A percentile compares a stretch with the other conserved stretches of the same genome.
These are phyloP conservation scores for Eucommia ulmoides DNA, from an alignment of 257 asterid species.

Conservation along the genomic window DNA sequence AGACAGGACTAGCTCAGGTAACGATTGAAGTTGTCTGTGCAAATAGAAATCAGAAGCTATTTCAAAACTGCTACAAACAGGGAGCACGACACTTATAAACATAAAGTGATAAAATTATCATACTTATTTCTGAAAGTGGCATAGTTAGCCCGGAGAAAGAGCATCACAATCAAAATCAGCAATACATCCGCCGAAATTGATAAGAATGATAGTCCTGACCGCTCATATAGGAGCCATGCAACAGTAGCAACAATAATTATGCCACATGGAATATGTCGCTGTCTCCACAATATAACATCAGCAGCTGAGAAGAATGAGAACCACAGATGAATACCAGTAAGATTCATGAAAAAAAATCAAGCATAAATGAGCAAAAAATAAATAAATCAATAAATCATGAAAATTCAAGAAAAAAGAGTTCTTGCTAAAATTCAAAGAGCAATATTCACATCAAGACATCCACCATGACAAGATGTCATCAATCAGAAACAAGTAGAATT, in stretches of 20 bases:
- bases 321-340: constrained; percentile 18
- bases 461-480: no score
- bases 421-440: no score
- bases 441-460: no score
- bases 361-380: constrained; percentile 7
- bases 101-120: constrained; percentile 10
- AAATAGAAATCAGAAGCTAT: constrained; percentile 16
- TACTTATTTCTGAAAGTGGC: constrained; percentile 60
- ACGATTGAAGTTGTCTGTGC: constrained; percentile 48
- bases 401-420: no score
- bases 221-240: constrained; percentile 72
- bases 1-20: constrained; percentile 81
- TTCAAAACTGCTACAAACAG: no score
- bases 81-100: no score
- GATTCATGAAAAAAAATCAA: constrained; percentile 5
- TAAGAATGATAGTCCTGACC: constrained; percentile 74
- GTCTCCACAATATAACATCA: constrained; percentile 77
- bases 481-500: no score
- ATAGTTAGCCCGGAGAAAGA: constrained; percentile 68
- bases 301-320: constrained; percentile 42
- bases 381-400: no score
- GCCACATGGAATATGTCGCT: constrained; percentile 56
- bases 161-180: constrained; percentile 58
- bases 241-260: constrained; percentile 55
- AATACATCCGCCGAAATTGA: constrained; percentile 68